Evolutionary conservation across 169 alveolate species (phyloP), one percentile per base, ranked within the genome.

Genomic region (Ichthyophthirius multifiliis): DNA sequence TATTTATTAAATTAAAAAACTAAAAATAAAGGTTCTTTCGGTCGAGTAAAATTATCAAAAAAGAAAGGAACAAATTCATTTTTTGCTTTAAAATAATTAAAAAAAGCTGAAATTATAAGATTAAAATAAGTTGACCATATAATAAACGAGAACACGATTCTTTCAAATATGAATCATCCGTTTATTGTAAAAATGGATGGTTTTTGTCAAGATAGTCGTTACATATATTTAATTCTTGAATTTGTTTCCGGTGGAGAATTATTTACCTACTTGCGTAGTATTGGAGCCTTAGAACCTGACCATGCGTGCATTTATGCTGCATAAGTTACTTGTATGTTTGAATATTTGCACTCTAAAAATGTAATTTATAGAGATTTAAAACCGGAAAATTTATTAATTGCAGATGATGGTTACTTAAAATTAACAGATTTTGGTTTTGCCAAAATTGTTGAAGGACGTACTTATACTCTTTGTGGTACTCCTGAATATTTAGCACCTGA

Each of bases 21-120:
- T 6, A 32, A 73, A 30, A 82, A 84, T 7, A 79, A 78, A 89
- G 99, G 99, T 10, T 94, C 98, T 18, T 97, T 97, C 82, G 99
- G 99, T 9, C 75, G 98, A 89, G 99, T 97, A 3, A 92, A 93
- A 65, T 89, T 97, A 39, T 98, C 98, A 46, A 93, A 84, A 41
- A 76, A 74, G 31, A 84, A 90, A 80, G 41, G 79, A 16, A 71
- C 85, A 5, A 88, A 85, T 5, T 73, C 88, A 30, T 89, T 87
- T 31, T 85, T 87, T 10, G 98, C 96, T 0, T 48, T 95, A 67
- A 95, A 95, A 85, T 79, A 89, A 12, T 82, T 95, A 74, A 92
- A 90, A 82, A 95, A 95, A 82, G 85, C 88, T 4, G 92, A 90
- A 34, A 85, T 95, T 18, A 83, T 95, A 27, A 71, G 93, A 75